Base-by-base conservation (phyloP, 352 stramenopile genomes). In the Globisporangium uncinulatum region DNA sequence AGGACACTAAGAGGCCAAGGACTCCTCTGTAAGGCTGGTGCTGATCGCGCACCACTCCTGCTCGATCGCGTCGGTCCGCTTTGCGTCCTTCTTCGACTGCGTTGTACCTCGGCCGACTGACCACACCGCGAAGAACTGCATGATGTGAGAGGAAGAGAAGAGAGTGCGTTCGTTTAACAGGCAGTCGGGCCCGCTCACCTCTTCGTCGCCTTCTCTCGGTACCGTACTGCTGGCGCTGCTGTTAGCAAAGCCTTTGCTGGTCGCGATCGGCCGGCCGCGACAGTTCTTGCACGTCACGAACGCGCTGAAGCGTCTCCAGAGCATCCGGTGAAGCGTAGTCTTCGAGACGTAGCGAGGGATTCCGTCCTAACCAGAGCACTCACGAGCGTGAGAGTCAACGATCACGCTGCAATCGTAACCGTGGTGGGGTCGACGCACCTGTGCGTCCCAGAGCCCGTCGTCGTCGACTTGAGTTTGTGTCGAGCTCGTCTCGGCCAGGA, bases 271-370 rank as follows among this genome's bases (percentile, higher is more conserved):
- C 20, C 73, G 62, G 11, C 81, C 81, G 31, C 66, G 71, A 36
- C 81, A 92, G 56, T 88, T 88, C 31, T 81, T 85, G 61, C 81
- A 92, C 7, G 58, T 60, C 11, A 85, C 76, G 58, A 83, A 92
- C 6, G 79, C 81, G 41, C 83, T 77, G 63, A 92, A 89, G 6
- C 81, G 68, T 5, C 79, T 67, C 81, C 79, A 92, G 34, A 81
- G 73, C 56, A 82, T 73, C 6, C 70, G 70, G 44, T 78, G 70
- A 11, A 59, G 17, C 3, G 72, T 46, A 21, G 62, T 71, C 24
- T 81, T 86, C 0, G 76, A 87, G 6, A 89, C 79, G 53, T 71
- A 86, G 21, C 63, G 66, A 0, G 81, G 81, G 2, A 92, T 66
- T 11, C 76, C 76, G 24, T 92, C 81, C 69, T 86, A 29, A 4